Percentiles rank a stretch among this genome's conserved stretches.
These are phyloP conservation scores for Diaporthe aspalathi DNA, from an alignment of 2,329 filamentous ascomycete genomes.

Conservation along the genomic window DNA sequence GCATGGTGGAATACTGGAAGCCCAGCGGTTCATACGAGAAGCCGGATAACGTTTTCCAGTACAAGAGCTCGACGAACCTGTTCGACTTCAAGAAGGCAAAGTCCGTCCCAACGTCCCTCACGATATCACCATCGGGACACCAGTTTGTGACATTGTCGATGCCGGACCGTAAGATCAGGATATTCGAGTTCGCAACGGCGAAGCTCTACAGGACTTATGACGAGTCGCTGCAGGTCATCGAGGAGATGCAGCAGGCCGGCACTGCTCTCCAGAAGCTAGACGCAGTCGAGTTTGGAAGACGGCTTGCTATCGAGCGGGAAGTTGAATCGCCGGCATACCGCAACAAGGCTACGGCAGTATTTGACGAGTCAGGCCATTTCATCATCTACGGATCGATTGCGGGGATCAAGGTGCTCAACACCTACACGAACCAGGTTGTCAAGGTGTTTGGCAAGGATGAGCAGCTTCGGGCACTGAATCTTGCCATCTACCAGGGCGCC, in stretches of 20 bases:
- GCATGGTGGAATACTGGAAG: constrained; percentile 98
- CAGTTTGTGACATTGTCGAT: constrained; percentile 92
- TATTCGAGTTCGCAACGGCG: constrained; percentile 91
- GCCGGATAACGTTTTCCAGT: constrained; percentile 88
- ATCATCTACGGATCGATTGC: constrained; percentile 92
- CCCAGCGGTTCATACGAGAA: constrained; percentile 87
- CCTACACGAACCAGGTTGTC: constrained; percentile 90
- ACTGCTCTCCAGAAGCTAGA: constrained; percentile 85
- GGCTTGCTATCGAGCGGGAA: constrained; percentile 87
- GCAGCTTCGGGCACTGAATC: constrained; percentile 82
- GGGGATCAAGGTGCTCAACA: constrained; percentile 96
- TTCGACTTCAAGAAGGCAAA: constrained; percentile 99
- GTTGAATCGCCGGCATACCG: constrained; percentile 77
- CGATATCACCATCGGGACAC: constrained; percentile 85
- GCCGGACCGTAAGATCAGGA: constrained; percentile 89
- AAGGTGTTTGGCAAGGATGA: constrained; percentile 93
- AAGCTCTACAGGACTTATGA: constrained; percentile 95
- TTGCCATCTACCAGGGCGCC: constrained; percentile 92
- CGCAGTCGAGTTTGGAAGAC: constrained; percentile 89
- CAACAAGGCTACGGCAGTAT: constrained; percentile 85
- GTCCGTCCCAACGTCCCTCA: constrained; percentile 82
- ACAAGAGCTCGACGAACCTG: constrained; percentile 92
- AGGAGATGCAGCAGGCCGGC: constrained; percentile 96
- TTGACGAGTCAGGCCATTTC: constrained; percentile 97
- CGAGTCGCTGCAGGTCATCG: constrained; percentile 88